Base-by-base conservation (phyloP, 1,284 basidiomycete genomes). In the Hymenochaete sp. region DNA sequence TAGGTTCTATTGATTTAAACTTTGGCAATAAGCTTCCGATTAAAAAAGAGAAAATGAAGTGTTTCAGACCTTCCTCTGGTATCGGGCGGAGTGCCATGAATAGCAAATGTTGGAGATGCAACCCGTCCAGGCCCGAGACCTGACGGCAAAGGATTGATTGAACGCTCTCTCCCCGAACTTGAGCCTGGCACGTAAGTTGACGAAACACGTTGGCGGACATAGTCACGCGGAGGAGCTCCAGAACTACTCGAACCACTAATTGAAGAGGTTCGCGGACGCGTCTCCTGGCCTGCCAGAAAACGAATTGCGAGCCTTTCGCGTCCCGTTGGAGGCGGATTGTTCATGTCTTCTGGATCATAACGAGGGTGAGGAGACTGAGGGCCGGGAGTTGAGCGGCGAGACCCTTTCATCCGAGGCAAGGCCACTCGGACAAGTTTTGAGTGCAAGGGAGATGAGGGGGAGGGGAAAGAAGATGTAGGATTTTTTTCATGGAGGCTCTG, bases 1-100 rank as follows among this genome's bases (percentile, higher is more conserved):
- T 88, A 89, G 2, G 75, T 70, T 64, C 82, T 85, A 55, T 43
- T 36, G 42, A 35, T 35, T 35, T n/a, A 35, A 14, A 33, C 52
- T 52, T 50, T 38, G 50, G 37, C 37, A 31, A 41, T 32, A 51
- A 44, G 42, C 50, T 50, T 64, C 25, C 63, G 55, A 37, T 32
- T 41, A 35, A 32, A 26, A 47, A 16, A 39, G 14, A 28, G 5
- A 26, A 32, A 46, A 24, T 9, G 36, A 22, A 16, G 18, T 28
- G 38, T 50, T 38, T 46, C 44, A 16, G 27, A 51, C 49, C 49
- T 47, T 47, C 49, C 49, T 32, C 45, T 42, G 31, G 45, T 42
- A 18, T 51, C 49, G 40, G 49, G 49, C 19, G 38, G 45, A 38
- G 13, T 44, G 21, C 24, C 42, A 27, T 31, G 37, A 22, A 47